Evolutionary conservation across 371 early-diverging fungal species (phyloP), one percentile per base, ranked within the genome.

Genomic region (Mortierella sp.): DNA sequence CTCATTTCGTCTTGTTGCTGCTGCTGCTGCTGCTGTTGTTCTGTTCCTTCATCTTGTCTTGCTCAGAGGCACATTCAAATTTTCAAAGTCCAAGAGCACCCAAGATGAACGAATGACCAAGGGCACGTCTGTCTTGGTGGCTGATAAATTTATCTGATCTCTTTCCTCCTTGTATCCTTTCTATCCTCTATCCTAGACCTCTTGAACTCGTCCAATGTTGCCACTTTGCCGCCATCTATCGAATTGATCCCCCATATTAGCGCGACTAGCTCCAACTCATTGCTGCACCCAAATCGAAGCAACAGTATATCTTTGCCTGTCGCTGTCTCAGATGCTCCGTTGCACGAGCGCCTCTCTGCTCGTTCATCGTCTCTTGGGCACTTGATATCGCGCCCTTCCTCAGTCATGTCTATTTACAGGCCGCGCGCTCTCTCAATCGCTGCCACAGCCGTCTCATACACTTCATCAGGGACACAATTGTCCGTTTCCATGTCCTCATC

Each of bases 381-480:
- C 16, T 24, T 70, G 2, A 37, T 69, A 1, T 40, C 66, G 0
- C 28, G 51, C 4, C 40, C 64, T 10, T 37, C 40, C n/a, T 52
- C 64, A 30, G 24, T 28, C 30, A 39, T 51, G 3, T 26, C 26
- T 28, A 9, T 55, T 54, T 55, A 45, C 26, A 20, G 67, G 45
- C 70, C 78, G 6, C 69, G 78, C 12, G 39, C 84, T 2, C 70
- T 62, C 37, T 79, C 79, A 12, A 80, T 85, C 49, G 77, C 84
- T 1, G 70, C 84, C 4, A 66, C 83, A 6, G 83, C 84, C 16
- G 58, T 75, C 22, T 77, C 83, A 3, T 83, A 81, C 14, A 71
- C 78, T 1, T 73, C 85, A 14, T 73, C 70, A 6, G 78, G 78
- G 10, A 65, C 74, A 32, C 78, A 69, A 32, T 54, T 78, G 37